Base-by-base conservation (phyloP, 2,329 filamentous ascomycete genomes). In the Setomelanomma holmii region DNA sequence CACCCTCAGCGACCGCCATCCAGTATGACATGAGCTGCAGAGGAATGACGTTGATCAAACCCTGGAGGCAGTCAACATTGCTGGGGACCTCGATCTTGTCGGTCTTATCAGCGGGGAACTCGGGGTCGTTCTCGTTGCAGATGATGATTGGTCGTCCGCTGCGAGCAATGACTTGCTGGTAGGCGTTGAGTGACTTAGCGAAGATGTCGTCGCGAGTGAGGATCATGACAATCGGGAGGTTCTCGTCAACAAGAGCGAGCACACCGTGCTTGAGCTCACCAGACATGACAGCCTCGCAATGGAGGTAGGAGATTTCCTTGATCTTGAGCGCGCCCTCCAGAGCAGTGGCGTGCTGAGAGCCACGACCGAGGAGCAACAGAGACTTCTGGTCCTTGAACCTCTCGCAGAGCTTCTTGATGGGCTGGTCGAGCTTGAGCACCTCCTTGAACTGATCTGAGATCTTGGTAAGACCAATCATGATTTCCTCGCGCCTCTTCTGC, bases 281-380 rank as follows among this genome's bases (percentile, higher is more conserved):
- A 61, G 95, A 98, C 95, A 99, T 99, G 82, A 99, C 95, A 68
- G 95, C 95, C 82, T 99, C 95, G 79, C 95, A 99, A 80, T 99
- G 95, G 54, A 99, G 90, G 79, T 99, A 99, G 16, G 93, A 98
- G 71, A 99, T 99, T 81, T 99, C 95, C 86, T 99, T 99, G 79
- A 99, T 99, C 85, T 99, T 99, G 66, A 99, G 84, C 43, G 95
- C 95, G 79, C 85, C 95, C 83, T 99, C 95, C 19, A 99, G 87
- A 50, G 95, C 95, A 68, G 95, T 99, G 55, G 93, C 93, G 82
- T 93, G 96, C 80, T 99, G 95, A 75, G 91, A 91, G 66, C 95
- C 95, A 82, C 95, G 90, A 56, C 95, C 95, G 56, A 99, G 85
- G 48, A 99, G 86, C 57, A 99, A 84, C 69, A 99, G 80, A 62